Evolutionary conservation across 129 eudicot genomes (phyloP), one percentile per base, ranked within the genome.

Genomic region (Oenanthe sinensis): DNA sequence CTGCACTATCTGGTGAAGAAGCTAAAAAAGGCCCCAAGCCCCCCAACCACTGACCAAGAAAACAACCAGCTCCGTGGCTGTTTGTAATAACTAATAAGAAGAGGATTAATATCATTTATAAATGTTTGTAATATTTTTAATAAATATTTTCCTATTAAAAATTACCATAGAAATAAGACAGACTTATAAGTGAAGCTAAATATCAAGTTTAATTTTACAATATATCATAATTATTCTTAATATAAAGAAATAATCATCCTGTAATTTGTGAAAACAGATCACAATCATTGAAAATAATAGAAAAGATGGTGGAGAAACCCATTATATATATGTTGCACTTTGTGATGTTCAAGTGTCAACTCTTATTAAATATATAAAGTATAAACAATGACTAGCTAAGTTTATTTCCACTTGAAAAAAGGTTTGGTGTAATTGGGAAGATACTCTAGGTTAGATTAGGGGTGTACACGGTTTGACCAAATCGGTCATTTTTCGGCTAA

Each of bases 1-100:
- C 96, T 93, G 81, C 85, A 82, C 74, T 82, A 79, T 54, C 86
- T 87, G 0, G 82, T 87, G 42, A 75, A 79, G 75, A 85, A 91
- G 70, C 91, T 93, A 10, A 52, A 72, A 42, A 80, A 82, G 12
- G 77, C 89, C 77, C 90, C 88, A 0, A 50, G 62, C 3, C 87
- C 86, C 14, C 90, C 88, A 69, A 46, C 81, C 77, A 86, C 85
- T 78, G 83, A 71, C 20, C 85, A 89, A 71, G 78, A 89, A 63
- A 79, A 78, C 65, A 75, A 72, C 26, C 87, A 79, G 78, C 82
- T 83, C 81, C 58, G 54, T 67, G 88, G 75, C 20, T n/a, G n/a
- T n/a, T n/a, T n/a, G n/a, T n/a, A n/a, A n/a, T n/a, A n/a, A n/a
- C n/a, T n/a, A n/a, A n/a, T n/a, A n/a, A n/a, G n/a, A n/a, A n/a